Base-by-base conservation (phyloP, 1,284 basidiomycete species). In the Schizophyllum amplum region DNA sequence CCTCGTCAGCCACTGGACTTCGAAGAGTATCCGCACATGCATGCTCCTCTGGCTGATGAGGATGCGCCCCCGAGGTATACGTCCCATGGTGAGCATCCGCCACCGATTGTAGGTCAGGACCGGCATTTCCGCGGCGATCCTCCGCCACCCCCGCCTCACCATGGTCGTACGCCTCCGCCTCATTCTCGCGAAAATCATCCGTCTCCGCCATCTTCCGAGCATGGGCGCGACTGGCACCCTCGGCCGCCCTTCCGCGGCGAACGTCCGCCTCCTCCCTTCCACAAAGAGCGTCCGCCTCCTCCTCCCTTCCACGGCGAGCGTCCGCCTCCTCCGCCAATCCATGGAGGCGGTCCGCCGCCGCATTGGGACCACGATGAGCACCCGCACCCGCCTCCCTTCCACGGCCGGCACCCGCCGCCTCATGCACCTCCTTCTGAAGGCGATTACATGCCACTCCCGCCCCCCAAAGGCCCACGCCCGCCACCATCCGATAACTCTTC, bases 161-260 rank as follows among this genome's bases (percentile, higher is more conserved):
- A 33, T 13, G 6, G 27, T 13, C 6, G 27, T 33, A 6, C 27
- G 13, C 27, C 33, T 42, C 7, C 33, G 33, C 33, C 33, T 42
- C 7, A 9, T 9, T 2, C 3, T 17, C 33, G 33, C 33, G 33
- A 17, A 13, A 9, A 9, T 42, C 27, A 33, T 13, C 27, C 27
- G 27, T 13, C 27, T 5, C 27, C 27, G 6, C 33, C 33, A 9
- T 17, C 33, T 3, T 17, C 33, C 13, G 33, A 42, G 3, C 1
- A 23, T 24, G 2, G 71, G 84, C 47, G 64, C 67, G 55, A 77
- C 81, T 57, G 73, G 78, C 58, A 71, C 75, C 17, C 62, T 87
- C 33, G 33, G 33, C 33, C 33, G 11, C 33, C 33, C 4, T 42
- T 3, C 33, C 33, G 33, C 33, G 33, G 33, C 33, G 33, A 42